Conservation (phyloP, 495 filamentous ascomycete species). For the Podospora didyma region DNA sequence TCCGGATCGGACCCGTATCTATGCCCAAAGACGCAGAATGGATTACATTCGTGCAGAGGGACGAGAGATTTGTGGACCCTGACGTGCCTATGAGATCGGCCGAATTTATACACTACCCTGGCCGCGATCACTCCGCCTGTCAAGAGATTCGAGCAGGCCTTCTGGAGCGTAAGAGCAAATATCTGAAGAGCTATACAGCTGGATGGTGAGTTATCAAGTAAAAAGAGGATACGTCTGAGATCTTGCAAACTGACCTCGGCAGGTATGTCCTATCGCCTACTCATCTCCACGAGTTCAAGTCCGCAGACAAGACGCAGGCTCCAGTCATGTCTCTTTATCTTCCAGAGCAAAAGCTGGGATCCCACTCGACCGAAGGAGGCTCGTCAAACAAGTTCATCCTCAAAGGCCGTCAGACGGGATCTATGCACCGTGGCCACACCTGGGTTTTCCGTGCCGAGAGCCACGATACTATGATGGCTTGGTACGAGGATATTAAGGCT, state of each 20-base stretch:
- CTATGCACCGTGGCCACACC: slow-evolving; percentile 90
- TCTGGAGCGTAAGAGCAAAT: slow-evolving; percentile 97
- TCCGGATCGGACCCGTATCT: slow-evolving; percentile 76
- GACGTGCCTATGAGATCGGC: slow-evolving; percentile 70
- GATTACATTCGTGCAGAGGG: slow-evolving; percentile 74
- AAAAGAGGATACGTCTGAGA: slow-evolving; percentile 1
- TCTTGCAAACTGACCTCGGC: slow-evolving; percentile 36
- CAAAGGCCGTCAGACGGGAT: slow-evolving; percentile 89
- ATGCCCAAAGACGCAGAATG: slow-evolving; percentile 94
- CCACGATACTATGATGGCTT: slow-evolving; percentile 93
- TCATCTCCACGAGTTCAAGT: slow-evolving; percentile 97
- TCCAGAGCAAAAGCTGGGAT: slow-evolving; percentile 90
- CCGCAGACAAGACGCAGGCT: slow-evolving; percentile 59
- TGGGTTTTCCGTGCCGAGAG: slow-evolving; percentile 98
- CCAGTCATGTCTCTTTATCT: slow-evolving; percentile 96
- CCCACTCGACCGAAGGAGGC: slow-evolving; percentile 77
- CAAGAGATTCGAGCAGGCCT: slow-evolving; percentile 84
- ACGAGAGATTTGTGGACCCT: slow-evolving; percentile 86
- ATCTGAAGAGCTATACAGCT: slow-evolving; percentile 94
- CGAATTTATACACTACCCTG: slow-evolving; percentile 90
- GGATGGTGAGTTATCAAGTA: slow-evolving; percentile 73
- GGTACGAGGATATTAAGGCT: slow-evolving; percentile 88
- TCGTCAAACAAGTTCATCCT: slow-evolving; percentile 98
- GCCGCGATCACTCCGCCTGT: slow-evolving; percentile 80
- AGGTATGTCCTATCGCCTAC: slow-evolving; percentile 97